Base-by-base conservation (phyloP, 2,329 filamentous ascomycete species). In the Aspergillus transmontanensis region DNA sequence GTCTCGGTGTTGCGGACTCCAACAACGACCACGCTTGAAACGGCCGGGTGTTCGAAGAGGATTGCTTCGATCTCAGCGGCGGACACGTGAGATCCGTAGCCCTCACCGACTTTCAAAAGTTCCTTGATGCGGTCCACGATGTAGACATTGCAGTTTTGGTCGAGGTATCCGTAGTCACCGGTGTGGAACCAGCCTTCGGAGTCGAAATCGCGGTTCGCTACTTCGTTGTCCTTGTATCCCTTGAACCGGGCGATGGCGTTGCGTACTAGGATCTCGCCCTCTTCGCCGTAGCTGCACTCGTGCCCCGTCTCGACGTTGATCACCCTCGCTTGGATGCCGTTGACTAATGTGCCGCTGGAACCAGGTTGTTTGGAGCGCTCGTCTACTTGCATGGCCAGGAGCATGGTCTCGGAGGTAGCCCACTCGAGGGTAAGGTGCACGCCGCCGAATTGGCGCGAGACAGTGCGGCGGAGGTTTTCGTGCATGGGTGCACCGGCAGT, bases 71-170 rank as follows among this genome's bases (percentile, higher is more conserved):
- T 65, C 59, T 79, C 76, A 6, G 75, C 72, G 1, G 76, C 60
- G 2, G 67, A 69, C 41, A 69, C 58, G 53, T 69, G 76, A 12
- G 75, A 74, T 12, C 78, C 76, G 57, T 79, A 77, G 32, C 78
- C 78, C 23, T 62, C 69, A 2, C 69, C 69, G 36, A 78, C 76
- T 62, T 77, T 77, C 62, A 79, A 73, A 5, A 79, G 70, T 60
- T 79, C 68, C 59, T 70, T 71, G 19, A 69, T 58, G 7, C 68
- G 69, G 39, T 70, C 68, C 12, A 64, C 60, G 46, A 70, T 69
- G 60, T 63, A 69, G 10, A 72, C 69, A 39, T 71, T 71, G 53
- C 57, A 61, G n/a, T 66, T 51, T 30, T 71, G 58, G 58, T 71
- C 69, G 32, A 71, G 53, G 54, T 68, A 69, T 19, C 69, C 69